Evolutionary conservation across 148 eudicot species (phyloP).

Genomic region (Vaccinium vitisidaea): DNA sequence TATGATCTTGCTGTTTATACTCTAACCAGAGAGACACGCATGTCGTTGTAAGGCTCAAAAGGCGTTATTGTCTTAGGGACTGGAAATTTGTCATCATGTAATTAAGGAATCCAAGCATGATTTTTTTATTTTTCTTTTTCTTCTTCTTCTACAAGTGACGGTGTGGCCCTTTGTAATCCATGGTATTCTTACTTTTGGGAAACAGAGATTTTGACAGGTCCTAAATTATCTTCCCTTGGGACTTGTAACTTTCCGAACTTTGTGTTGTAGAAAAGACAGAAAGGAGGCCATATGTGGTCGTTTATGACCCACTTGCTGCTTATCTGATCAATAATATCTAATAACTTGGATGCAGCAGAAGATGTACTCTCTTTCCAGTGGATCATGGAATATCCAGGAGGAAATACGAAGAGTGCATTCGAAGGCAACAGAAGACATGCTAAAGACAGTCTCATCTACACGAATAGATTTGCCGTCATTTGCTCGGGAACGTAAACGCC

Average conservation of each 20-base stretch:
- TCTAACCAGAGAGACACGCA: too few species aligned
- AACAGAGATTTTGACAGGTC: not conserved
- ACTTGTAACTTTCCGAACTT: not conserved
- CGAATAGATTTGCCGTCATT: conserved; percentile 21
- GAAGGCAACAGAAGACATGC: conserved; percentile 77
- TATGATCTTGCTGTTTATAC: too few species aligned
- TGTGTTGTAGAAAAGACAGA: not conserved
- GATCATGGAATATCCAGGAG: conserved; percentile 80
- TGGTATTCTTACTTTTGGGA: not conserved
- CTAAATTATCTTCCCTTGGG: not conserved
- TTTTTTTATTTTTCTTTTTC: not conserved
- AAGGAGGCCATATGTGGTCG: not conserved
- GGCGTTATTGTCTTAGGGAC: too few species aligned
- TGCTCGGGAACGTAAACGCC: conserved; percentile 18
- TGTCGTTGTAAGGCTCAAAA: too few species aligned
- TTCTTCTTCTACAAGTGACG: not conserved
- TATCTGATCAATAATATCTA: not conserved
- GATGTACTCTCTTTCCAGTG: conserved; percentile 52
- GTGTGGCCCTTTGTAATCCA: not conserved
- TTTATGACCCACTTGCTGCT: conserved; percentile 4
- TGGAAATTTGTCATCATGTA: too few species aligned
- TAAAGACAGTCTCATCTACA: conserved; percentile 33
- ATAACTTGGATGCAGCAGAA: conserved; percentile 39
- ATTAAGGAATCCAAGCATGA: not conserved
- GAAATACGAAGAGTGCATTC: conserved; percentile 86